Conservation (phyloP, 1,139 yeast species). For the Candida albicans region DNA sequence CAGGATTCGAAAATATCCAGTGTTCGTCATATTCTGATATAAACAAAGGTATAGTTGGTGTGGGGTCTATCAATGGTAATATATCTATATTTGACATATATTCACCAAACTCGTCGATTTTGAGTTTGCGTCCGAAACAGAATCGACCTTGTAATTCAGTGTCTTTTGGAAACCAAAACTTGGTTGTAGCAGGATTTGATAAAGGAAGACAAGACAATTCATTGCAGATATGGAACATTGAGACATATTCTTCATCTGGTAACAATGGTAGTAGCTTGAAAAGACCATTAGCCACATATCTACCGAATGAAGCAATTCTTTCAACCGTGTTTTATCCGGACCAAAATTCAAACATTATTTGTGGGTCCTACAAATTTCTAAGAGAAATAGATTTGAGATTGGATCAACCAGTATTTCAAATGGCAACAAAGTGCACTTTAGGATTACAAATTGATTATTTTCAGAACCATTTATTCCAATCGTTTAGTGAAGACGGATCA, state of each 20-base stretch:
- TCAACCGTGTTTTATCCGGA: slow-evolving; percentile 69
- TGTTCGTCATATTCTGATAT: slow-evolving; percentile 65
- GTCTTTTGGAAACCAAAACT: slow-evolving; percentile 63
- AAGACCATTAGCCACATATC: slow-evolving; percentile 58
- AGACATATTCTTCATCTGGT: slow-evolving; percentile 47
- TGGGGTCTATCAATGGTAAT: slow-evolving; percentile 73
- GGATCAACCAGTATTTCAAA: slow-evolving; percentile 69
- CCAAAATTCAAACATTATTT: slow-evolving; percentile 55
- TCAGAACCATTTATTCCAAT: slow-evolving; percentile 61
- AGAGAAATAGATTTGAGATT: slow-evolving; percentile 76
- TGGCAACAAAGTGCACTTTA: slow-evolving; percentile 72
- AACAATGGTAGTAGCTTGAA: slow-evolving; percentile 48
- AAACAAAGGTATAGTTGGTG: slow-evolving; percentile 62
- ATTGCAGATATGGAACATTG: slow-evolving; percentile 80
- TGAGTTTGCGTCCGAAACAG: slow-evolving; percentile 62
- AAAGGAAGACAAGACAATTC: slow-evolving; percentile 78
- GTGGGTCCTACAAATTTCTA: slow-evolving; percentile 76
- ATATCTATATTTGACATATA: slow-evolving; percentile 64
- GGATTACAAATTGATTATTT: slow-evolving; percentile 72
- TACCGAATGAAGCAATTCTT: slow-evolving; percentile 73
- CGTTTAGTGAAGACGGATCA: slow-evolving; percentile 82
- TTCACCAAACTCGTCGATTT: slow-evolving; percentile 33
- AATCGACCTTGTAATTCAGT: slow-evolving; percentile 74
- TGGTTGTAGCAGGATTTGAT: slow-evolving; percentile 79
- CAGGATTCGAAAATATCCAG: slow-evolving; percentile 72